Percentiles rank a stretch among this genome's conserved stretches.
Evolutionary conservation across 106 monocot species (phyloP).

Genomic region (Dioscorea zingiberensis): DNA sequence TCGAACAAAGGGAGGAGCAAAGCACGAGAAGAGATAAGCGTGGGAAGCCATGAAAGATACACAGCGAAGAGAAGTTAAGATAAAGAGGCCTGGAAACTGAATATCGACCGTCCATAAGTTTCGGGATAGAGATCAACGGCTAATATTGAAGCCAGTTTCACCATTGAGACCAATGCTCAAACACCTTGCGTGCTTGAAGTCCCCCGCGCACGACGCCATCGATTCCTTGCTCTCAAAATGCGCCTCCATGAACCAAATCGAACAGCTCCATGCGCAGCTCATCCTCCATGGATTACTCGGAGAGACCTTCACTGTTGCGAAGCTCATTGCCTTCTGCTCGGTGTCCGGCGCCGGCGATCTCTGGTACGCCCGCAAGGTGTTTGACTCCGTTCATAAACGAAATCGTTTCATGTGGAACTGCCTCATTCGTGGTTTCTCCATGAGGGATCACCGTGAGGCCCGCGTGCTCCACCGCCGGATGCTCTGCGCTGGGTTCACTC

Average conservation of each 20-base stretch:
- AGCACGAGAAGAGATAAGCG: no score
- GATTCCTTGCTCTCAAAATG: constrained; percentile 22
- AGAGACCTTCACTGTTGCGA: constrained; percentile 4
- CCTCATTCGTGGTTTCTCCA: constrained; percentile 48
- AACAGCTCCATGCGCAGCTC: constrained; percentile 28
- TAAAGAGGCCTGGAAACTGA: neutral
- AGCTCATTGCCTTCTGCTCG: constrained; percentile 43
- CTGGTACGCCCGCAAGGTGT: constrained; percentile 29
- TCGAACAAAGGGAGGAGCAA: neutral
- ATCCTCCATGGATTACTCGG: constrained; percentile 14
- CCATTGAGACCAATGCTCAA: no score
- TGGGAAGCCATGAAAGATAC: neutral
- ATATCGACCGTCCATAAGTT: neutral
- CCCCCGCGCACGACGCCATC: no score
- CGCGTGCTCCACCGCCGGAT: constrained; percentile 34
- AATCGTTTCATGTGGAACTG: constrained; percentile 63
- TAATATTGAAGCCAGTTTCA: no score
- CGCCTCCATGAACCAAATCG: constrained; percentile 21
- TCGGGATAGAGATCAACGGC: no score
- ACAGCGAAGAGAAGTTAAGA: neutral
- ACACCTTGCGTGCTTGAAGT: no score
- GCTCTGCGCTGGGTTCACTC: constrained; percentile 35
- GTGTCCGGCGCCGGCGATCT: constrained; percentile 29
- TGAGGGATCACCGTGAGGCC: constrained; percentile 19
- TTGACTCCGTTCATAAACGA: constrained; percentile 27